phyloP scores from a whole-genome alignment of 495 filamentous ascomycete genomes.

The Penicillium samsonianum region DNA sequence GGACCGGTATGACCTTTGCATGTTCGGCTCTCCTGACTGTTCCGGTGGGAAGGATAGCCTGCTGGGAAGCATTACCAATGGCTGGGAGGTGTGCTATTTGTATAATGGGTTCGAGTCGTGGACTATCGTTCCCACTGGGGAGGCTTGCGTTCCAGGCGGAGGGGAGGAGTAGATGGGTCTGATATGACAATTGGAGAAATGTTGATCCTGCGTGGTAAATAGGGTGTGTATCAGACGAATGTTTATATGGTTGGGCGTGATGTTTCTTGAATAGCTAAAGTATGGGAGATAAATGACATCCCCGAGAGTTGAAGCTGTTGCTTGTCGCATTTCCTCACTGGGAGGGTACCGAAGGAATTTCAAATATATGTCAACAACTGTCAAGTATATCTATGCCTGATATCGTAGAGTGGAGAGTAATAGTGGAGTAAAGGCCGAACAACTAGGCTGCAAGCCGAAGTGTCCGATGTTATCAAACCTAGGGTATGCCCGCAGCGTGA shows the following conservation, averaged over 20 bases:
- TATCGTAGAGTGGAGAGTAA: neutral
- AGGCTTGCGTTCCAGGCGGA: slow-evolving; percentile 15
- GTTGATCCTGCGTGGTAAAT: neutral
- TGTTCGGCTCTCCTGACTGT: slow-evolving; percentile 26
- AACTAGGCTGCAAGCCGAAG: too few species aligned
- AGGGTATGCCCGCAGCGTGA: neutral
- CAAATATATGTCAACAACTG: too few species aligned
- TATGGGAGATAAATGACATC: neutral
- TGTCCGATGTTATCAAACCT: neutral
- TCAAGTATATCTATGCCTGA: neutral
- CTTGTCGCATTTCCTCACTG: too few species aligned
- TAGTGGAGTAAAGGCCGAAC: too few species aligned
- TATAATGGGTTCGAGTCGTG: slow-evolving; percentile 30
- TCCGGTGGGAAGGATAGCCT: slow-evolving; percentile 1
- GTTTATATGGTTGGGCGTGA: neutral
- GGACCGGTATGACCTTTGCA: slow-evolving; percentile 28
- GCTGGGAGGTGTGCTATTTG: slow-evolving; percentile 36
- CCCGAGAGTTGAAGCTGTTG: too few species aligned
- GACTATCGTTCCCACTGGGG: slow-evolving; percentile 27
- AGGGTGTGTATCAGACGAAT: neutral
- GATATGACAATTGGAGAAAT: neutral
- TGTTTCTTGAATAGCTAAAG: neutral
- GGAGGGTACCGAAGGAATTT: too few species aligned
- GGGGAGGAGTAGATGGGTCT: neutral
- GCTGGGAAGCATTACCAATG: slow-evolving; percentile 24